Percentiles rank a stretch among this genome's conserved stretches.
Evolutionary conservation across 495 filamentous ascomycete genomes (phyloP).

Genomic region (Talaromyces wortmannii): DNA sequence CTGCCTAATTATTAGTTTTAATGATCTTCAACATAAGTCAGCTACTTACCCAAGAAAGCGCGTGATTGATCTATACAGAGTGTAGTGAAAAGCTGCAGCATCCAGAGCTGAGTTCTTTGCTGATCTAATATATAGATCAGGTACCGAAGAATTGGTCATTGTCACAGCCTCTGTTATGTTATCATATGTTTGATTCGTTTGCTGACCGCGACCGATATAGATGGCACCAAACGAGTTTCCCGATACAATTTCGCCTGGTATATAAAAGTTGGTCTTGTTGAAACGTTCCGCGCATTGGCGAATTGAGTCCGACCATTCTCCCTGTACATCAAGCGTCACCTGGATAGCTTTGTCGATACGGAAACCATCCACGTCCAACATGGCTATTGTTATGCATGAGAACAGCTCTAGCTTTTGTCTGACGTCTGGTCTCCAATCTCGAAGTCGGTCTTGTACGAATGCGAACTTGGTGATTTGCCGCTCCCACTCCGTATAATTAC

Average conservation of each 20-base stretch:
- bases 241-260: slow-evolving; percentile 38
- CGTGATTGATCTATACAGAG: slow-evolving; percentile 35
- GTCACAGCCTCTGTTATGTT: slow-evolving; percentile 17
- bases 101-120: slow-evolving; percentile 29
- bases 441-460: slow-evolving; percentile 31
- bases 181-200: slow-evolving; percentile 16
- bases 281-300: slow-evolving; percentile 30
- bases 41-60: slow-evolving; percentile 31
- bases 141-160: slow-evolving; percentile 15
- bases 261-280: slow-evolving; percentile 41
- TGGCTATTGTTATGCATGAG: slow-evolving; percentile 31
- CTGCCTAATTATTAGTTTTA: slow-evolving; percentile 1
- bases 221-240: slow-evolving; percentile 27
- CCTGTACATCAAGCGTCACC: slow-evolving; percentile 38
- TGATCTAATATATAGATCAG: slow-evolving; percentile 19
- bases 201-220: slow-evolving; percentile 28
- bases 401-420: slow-evolving; percentile 25
- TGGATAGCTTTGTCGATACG: slow-evolving; percentile 42
- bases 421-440: slow-evolving; percentile 30
- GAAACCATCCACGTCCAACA: slow-evolving; percentile 44
- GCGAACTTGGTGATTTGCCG: slow-evolving; percentile 29
- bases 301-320: slow-evolving; percentile 32
- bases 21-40: not conserved
- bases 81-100: slow-evolving; percentile 38
- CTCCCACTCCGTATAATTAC: slow-evolving; percentile 31